Evolutionary conservation across 2,329 filamentous ascomycete species (phyloP), one percentile per base, ranked within the genome.

Genomic region (Tolypocladium nubicola): DNA sequence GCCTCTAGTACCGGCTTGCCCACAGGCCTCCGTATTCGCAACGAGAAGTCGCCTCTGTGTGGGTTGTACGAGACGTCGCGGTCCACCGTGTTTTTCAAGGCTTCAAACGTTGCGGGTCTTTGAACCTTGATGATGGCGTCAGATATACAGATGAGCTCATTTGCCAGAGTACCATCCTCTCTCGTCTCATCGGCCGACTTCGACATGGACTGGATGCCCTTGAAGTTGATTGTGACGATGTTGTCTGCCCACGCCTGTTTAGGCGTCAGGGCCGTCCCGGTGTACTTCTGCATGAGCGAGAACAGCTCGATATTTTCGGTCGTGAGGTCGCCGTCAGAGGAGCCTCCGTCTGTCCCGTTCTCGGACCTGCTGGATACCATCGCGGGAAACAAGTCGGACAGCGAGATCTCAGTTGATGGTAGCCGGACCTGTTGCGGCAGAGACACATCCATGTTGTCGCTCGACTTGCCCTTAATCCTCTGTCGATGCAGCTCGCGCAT

Each of bases 1-100:
- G 76, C 73, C 4, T 79, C 76, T 4, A 90, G 70, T 16, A 87
- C 77, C 1, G 84, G 76, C 50, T 76, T 73, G 23, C 85, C 85
- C 52, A 87, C 79, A 2, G 75, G 72, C 0, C 82, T 79, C 11
- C 79, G 76, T 41, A 90, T 73, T 9, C 79, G 76, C 56, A 90
- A 74, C 19, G 79, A 78, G 67, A 90, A 87, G 57, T 82, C 79
- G 50, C 87, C 87, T 8, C 77, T 78, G 26, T 71, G 71, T 2
- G 76, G 69, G 61, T 82, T 79, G 68, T 88, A 89, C 3, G 77
- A 78, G 30, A 90, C 81, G 63, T 87, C 82, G 3, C 75, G 75
- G 62, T 86, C 84, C 30, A 84, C 75, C 50, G 76, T 76, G 11
- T 76, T 75, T 61, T 76, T 76, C 13, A 86, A 75, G n/a, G 79